phyloP scores from a whole-genome alignment of 768 basidiomycete genomes.

The Phaeolepiota aurea region DNA sequence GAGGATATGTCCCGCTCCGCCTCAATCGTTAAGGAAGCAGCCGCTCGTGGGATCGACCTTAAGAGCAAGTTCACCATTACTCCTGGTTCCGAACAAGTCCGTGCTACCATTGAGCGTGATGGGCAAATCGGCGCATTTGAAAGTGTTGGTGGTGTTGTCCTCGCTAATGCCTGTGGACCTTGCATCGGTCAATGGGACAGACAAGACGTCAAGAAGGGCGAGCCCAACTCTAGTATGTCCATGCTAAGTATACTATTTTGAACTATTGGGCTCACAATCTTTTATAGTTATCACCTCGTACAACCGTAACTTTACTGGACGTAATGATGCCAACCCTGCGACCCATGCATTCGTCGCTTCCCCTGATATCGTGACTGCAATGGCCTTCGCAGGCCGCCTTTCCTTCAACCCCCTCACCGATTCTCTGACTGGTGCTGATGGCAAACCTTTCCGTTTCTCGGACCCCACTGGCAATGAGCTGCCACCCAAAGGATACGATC shows the following conservation, averaged over 20 bases:
- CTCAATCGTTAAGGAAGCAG: slow-evolving; percentile 85
- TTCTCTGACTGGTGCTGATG: slow-evolving; percentile 77
- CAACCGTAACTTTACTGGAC: slow-evolving; percentile 99
- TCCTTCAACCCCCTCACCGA: slow-evolving; percentile 97
- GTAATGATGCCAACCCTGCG: slow-evolving; percentile 98
- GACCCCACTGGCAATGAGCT: slow-evolving; percentile 88
- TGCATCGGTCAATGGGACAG: slow-evolving; percentile 99
- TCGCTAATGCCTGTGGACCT: slow-evolving; percentile 98
- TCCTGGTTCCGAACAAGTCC: slow-evolving; percentile 96
- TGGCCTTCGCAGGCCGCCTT: slow-evolving; percentile 90
- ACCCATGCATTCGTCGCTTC: slow-evolving; percentile 96
- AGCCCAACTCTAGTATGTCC: slow-evolving; percentile 86
- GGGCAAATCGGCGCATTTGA: slow-evolving; percentile 89
- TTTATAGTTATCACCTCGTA: slow-evolving; percentile 90
- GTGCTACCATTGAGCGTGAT: slow-evolving; percentile 95
- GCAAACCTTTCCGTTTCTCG: slow-evolving; percentile 97
- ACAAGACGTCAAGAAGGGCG: slow-evolving; percentile 93
- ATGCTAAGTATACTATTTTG: not conserved
- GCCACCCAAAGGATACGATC: slow-evolving; percentile 92
- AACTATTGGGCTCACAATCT: too few species aligned
- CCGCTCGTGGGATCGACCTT: slow-evolving; percentile 75
- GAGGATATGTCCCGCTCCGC: slow-evolving; percentile 99
- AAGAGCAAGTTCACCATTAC: slow-evolving; percentile 98
- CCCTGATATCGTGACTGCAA: slow-evolving; percentile 92
- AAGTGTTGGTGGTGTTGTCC: slow-evolving; percentile 80